A percentile compares a stretch with the other conserved stretches of the same genome.
phyloP scores from a whole-genome alignment of 2,329 filamentous ascomycete genomes.

The Passalora sequoiae region DNA sequence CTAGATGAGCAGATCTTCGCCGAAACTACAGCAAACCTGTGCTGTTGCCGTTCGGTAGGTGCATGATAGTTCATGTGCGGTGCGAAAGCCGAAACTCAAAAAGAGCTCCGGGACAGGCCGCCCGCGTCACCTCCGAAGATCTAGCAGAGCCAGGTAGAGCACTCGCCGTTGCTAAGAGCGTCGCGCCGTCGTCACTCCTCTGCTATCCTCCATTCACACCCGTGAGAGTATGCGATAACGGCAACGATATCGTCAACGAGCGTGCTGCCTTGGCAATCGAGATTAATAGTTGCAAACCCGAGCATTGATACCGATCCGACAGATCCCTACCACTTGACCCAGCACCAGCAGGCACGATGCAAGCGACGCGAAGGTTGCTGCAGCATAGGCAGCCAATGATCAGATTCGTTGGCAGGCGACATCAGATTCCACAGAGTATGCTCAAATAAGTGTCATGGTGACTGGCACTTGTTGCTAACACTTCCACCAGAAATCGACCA shows the following conservation, averaged over 20 bases:
- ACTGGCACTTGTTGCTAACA: constrained; percentile 12
- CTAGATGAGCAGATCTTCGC: not conserved
- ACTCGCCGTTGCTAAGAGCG: too few species aligned
- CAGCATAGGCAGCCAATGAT: constrained; percentile 49
- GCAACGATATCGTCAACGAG: not conserved
- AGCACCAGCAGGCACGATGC: constrained; percentile 37
- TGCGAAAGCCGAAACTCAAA: constrained; percentile 1
- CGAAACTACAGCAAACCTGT: not conserved
- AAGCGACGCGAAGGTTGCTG: constrained; percentile 43
- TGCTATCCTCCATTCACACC: too few species aligned
- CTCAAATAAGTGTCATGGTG: constrained; percentile 13
- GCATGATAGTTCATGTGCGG: not conserved
- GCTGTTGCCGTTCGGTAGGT: not conserved
- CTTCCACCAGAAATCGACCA: constrained; percentile 62
- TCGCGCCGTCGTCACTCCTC: too few species aligned
- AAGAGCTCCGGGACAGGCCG: constrained; percentile 3
- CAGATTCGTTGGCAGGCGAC: constrained; percentile 48
- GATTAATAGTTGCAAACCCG: too few species aligned
- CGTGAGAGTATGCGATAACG: not conserved
- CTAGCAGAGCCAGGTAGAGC: too few species aligned
- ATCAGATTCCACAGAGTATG: constrained; percentile 40
- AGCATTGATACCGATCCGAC: too few species aligned
- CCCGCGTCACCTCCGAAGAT: too few species aligned
- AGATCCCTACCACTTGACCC: too few species aligned
- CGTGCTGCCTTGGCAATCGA: too few species aligned